phyloP scores from a whole-genome alignment of 495 filamentous ascomycete genomes.

The Neurospora sp. region DNA sequence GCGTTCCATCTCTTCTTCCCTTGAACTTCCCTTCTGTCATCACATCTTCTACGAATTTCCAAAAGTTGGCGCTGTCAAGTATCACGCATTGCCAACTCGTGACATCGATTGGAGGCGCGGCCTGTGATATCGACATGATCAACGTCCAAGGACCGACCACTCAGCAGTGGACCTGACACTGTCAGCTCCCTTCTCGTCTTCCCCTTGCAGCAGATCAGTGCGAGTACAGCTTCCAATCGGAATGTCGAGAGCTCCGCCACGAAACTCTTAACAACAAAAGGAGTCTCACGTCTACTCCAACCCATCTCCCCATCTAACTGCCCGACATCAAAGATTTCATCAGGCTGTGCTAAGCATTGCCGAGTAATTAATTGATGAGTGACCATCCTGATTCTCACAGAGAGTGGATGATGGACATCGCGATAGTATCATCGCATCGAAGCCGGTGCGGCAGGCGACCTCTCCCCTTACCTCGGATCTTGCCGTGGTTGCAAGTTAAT shows the following conservation, averaged over 20 bases:
- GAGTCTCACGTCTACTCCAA: not conserved
- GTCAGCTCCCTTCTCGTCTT: too few relatives aligned
- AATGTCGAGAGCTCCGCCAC: not conserved
- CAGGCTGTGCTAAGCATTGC: not conserved
- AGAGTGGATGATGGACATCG: not conserved
- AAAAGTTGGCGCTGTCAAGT: not conserved
- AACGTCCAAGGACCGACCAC: not conserved
- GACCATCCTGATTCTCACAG: not conserved
- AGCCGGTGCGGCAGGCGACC: not conserved
- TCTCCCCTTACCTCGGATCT: constrained; percentile 1
- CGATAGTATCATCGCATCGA: not conserved
- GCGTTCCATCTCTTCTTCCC: not conserved
- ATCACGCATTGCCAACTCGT: not conserved
- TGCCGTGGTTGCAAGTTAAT: not conserved
- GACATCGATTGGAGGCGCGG: not conserved
- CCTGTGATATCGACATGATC: not conserved
- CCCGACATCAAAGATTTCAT: not conserved
- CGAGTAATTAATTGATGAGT: not conserved
- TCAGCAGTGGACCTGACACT: not conserved
- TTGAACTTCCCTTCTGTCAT: not conserved
- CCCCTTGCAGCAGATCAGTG: not conserved
- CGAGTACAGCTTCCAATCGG: not conserved
- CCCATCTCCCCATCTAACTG: not conserved
- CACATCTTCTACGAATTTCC: not conserved
- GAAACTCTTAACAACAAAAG: not conserved